Percentiles rank a stretch among this genome's conserved stretches.
Conservation (phyloP, 371 early-diverging fungal species). For the Apophysomyces sp. region DNA sequence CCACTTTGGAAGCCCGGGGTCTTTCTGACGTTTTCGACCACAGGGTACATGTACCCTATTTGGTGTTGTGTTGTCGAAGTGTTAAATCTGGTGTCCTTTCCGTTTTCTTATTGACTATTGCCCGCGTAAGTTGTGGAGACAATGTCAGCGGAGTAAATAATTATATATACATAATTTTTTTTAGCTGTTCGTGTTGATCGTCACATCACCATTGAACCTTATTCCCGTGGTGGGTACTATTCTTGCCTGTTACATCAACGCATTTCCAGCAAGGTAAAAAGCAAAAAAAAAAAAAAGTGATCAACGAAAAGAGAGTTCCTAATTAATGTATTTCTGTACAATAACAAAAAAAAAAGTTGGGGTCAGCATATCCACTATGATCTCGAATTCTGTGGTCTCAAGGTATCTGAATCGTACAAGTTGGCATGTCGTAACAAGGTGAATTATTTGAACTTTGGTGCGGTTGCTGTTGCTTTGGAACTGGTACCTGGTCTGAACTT, state of each 20-base stretch:
- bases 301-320: too few relatives aligned
- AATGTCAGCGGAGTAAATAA: slow-evolving; percentile 8
- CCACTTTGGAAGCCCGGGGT: slow-evolving; percentile 39
- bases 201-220: slow-evolving; percentile 51
- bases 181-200: slow-evolving; percentile 36
- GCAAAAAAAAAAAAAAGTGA: neutral
- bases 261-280: slow-evolving; percentile 34
- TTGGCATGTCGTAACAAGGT: slow-evolving; percentile 25
- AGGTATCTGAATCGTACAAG: slow-evolving; percentile 21
- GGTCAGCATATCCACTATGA: slow-evolving; percentile 44
- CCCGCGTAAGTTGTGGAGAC: slow-evolving; percentile 15
- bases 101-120: slow-evolving; percentile 17
- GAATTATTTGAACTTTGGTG: slow-evolving; percentile 50
- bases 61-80: slow-evolving; percentile 28
- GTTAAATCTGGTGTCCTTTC: slow-evolving; percentile 26
- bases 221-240: slow-evolving; percentile 49
- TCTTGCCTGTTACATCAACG: slow-evolving; percentile 46
- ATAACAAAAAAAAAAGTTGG: slow-evolving; percentile 29
- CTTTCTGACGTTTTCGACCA: slow-evolving; percentile 37
- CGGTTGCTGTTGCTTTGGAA: slow-evolving; percentile 52
- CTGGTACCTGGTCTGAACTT: slow-evolving; percentile 60
- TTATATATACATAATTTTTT: slow-evolving; percentile 7
- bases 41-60: slow-evolving; percentile 16
- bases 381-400: slow-evolving; percentile 43
- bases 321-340: too few relatives aligned